phyloP scores from a whole-genome alignment of 2,329 filamentous ascomycete species.

The Claviceps sp. region DNA sequence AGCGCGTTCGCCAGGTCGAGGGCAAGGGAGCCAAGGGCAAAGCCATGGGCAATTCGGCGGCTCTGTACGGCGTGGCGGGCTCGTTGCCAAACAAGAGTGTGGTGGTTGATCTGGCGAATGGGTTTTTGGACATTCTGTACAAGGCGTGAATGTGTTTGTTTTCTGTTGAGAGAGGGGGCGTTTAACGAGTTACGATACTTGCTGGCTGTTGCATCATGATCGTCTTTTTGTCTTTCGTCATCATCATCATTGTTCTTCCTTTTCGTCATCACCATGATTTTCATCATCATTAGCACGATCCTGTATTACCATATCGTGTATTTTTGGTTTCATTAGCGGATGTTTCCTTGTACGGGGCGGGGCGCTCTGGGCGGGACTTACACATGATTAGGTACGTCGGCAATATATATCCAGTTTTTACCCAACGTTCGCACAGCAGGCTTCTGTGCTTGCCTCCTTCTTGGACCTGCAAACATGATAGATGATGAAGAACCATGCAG shows the following conservation, averaged over 20 bases:
- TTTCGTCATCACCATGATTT: background rate
- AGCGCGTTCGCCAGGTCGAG: constrained; percentile 56
- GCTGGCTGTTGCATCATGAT: background rate
- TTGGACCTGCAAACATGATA: no score
- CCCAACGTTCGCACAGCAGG: no score
- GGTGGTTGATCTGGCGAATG: constrained; percentile 76
- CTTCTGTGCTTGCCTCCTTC: no score
- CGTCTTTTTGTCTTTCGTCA: background rate
- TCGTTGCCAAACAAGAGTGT: constrained; percentile 93
- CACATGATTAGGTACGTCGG: background rate
- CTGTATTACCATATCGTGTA: background rate
- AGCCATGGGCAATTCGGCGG: constrained; percentile 66
- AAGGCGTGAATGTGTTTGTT: constrained; percentile 46
- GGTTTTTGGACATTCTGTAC: constrained; percentile 87
- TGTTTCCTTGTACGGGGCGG: background rate
- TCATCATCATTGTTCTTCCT: background rate
- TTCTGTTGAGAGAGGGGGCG: background rate
- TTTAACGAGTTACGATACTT: background rate
- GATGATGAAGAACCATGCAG: no score
- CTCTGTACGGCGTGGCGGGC: constrained; percentile 88
- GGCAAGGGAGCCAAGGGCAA: constrained; percentile 53
- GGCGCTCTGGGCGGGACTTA: background rate
- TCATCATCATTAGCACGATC: background rate
- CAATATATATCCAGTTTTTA: no score
- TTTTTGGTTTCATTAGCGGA: background rate